Evolutionary conservation across 495 filamentous ascomycete genomes (phyloP).

Genomic region (Neurospora tetraspora): DNA sequence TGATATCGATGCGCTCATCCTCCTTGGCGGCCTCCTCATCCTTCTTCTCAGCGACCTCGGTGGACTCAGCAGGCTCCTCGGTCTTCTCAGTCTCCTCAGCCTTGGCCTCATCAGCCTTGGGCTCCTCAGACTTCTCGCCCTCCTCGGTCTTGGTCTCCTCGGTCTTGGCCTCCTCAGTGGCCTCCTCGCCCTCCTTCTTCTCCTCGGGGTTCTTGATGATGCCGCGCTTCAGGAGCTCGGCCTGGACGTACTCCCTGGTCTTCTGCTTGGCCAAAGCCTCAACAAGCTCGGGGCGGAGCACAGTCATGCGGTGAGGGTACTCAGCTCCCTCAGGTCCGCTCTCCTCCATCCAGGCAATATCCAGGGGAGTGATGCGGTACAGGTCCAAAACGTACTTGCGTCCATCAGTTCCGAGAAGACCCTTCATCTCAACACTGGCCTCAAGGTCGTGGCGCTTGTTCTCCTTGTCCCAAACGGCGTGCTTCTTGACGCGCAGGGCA

Average conservation of each 20-base stretch:
- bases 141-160: conserved; percentile 12
- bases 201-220: conserved; percentile 21
- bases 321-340: conserved; percentile 35
- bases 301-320: conserved; percentile 94
- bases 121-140: conserved; percentile 18
- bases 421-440: conserved; percentile 96
- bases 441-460: conserved; percentile 83
- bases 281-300: conserved; percentile 79
- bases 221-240: conserved; percentile 54
- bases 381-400: conserved; percentile 94
- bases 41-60: conserved; percentile 23
- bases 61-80: conserved; percentile 13
- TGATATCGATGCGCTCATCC: conserved; percentile 62
- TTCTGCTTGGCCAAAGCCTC: conserved; percentile 74
- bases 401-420: conserved; percentile 91
- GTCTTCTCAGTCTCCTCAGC: conserved; percentile 10
- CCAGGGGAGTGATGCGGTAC: conserved; percentile 87
- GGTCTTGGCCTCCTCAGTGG: conserved; percentile 16
- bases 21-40: conserved; percentile 17
- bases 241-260: conserved; percentile 75
- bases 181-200: conserved; percentile 13
- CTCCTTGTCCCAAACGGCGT: conserved; percentile 97
- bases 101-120: conserved; percentile 19
- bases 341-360: conserved; percentile 84
- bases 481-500: conserved; percentile 79